Evolutionary conservation across 495 filamentous ascomycete genomes (phyloP).

Genomic region (Corynascus novoguineensis): DNA sequence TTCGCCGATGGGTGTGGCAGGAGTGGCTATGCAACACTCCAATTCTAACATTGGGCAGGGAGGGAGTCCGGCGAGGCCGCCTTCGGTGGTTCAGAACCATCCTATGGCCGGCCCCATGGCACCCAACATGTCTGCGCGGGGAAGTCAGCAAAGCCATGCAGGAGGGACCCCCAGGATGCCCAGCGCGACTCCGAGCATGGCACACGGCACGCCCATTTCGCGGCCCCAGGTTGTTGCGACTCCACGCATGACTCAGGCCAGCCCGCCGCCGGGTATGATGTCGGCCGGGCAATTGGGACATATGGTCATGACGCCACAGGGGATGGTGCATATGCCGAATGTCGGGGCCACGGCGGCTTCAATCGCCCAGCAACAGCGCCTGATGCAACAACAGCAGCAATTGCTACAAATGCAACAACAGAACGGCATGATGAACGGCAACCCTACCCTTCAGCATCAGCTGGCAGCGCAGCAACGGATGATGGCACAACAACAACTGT

Average conservation of each 20-base stretch:
- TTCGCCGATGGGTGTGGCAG: constrained; percentile 63
- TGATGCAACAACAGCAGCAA: constrained; percentile 42
- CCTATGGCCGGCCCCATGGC: constrained; percentile 58
- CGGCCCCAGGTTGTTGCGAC: constrained; percentile 62
- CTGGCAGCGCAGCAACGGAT: constrained; percentile 29
- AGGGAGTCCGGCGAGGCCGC: constrained; percentile 68
- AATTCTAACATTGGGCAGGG: constrained; percentile 62
- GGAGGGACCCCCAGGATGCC: constrained; percentile 79
- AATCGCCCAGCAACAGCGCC: constrained; percentile 53
- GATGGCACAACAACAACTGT: constrained; percentile 31
- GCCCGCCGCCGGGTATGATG: constrained; percentile 57
- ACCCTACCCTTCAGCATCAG: constrained; percentile 21
- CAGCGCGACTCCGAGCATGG: constrained; percentile 72
- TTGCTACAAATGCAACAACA: constrained; percentile 33
- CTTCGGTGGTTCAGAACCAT: constrained; percentile 70
- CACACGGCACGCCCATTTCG: constrained; percentile 63
- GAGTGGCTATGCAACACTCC: constrained; percentile 72
- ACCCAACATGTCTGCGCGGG: constrained; percentile 66
- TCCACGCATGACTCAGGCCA: constrained; percentile 66
- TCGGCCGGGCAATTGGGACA: constrained; percentile 48
- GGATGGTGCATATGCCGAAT: constrained; percentile 36
- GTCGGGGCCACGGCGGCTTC: constrained; percentile 21
- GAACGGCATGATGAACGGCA: constrained; percentile 35
- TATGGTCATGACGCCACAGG: constrained; percentile 45
- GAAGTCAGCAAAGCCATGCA: constrained; percentile 71